Evolutionary conservation across 495 filamentous ascomycete species (phyloP), one percentile per base, ranked within the genome.

Genomic region (Lophium mytilinum): DNA sequence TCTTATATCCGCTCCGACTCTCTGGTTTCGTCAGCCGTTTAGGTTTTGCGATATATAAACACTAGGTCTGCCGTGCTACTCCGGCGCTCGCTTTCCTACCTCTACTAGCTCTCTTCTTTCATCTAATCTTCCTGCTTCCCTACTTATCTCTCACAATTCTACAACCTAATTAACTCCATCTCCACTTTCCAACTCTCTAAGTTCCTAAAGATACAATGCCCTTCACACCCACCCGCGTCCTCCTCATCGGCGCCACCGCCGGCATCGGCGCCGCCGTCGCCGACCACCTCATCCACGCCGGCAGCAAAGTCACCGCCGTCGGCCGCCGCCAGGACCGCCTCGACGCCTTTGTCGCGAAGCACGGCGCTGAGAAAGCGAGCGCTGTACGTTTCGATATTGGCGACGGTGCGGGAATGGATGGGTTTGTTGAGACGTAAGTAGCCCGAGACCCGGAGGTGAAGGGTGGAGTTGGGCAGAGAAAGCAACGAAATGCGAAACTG

Each of bases 221-320:
- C 18, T 65, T 65, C 45, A 58, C 54, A 21, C 62, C 62, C 51
- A 58, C 58, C n/a, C 54, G 62, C 33, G 55, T 59, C 36, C 59
- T 65, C 18, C 37, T 65, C 51, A 61, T 64, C 49, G 62, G 62
- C 21, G 19, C 7, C 37, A 50, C 54, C 24, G 46, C 62, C 37
- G 62, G 62, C 51, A 61, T 64, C 49, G 62, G 62, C 21, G 19
- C 7, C 37, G 54, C 54, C 24, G 46, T 65, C 37, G 62, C 62
- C 12, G 46, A 55, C 30, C 42, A 39, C 11, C 17, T 65, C 9
- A 56, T 62, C 51, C 5, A 21, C 1, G 5, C 34, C 43, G 59
- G 59, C 10, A n/a, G 53, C 11, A 55, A 58, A 49, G 62, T 65
- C 21, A 58, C 49, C 17, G 62, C 55, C 9, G 59, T 62, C 18